Evolutionary conservation across 805 yeast species (phyloP).

Genomic region (Metschnikowia proteae): DNA sequence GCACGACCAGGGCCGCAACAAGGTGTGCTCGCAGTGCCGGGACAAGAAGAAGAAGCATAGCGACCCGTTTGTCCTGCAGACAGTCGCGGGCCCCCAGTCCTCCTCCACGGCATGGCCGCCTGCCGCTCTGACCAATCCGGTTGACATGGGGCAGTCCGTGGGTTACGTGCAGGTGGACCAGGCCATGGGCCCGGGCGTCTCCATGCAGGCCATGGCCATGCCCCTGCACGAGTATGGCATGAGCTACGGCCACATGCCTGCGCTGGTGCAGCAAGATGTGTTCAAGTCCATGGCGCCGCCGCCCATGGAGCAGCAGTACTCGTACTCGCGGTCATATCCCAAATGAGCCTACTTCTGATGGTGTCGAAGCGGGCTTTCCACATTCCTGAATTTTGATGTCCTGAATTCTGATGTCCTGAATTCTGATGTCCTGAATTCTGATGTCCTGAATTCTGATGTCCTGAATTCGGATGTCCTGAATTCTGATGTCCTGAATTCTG

Average conservation of each 20-base stretch:
- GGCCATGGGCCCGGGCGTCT: conserved; percentile 7
- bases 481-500: too few relatives aligned
- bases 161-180: conserved; percentile 14
- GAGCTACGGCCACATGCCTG: conserved; percentile 12
- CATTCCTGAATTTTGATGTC: too few relatives aligned
- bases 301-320: conserved; percentile 11
- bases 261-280: conserved; percentile 8
- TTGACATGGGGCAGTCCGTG: conserved; percentile 10
- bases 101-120: background rate
- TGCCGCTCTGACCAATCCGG: background rate
- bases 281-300: conserved; percentile 9
- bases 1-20: conserved; percentile 47
- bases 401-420: too few relatives aligned
- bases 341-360: background rate
- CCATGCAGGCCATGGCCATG: conserved; percentile 4
- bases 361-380: too few relatives aligned
- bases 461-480: too few relatives aligned
- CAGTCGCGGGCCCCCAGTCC: conserved; percentile 1
- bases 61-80: conserved; percentile 1
- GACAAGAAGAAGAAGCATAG: conserved; percentile 45
- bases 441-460: too few relatives aligned
- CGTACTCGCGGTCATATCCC: conserved; percentile 1
- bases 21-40: conserved; percentile 55
- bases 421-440: too few relatives aligned
- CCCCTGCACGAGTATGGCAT: conserved; percentile 12